Base-by-base conservation (phyloP, 2,329 filamentous ascomycete species). In the Ophidiomyces ophidiicola region DNA sequence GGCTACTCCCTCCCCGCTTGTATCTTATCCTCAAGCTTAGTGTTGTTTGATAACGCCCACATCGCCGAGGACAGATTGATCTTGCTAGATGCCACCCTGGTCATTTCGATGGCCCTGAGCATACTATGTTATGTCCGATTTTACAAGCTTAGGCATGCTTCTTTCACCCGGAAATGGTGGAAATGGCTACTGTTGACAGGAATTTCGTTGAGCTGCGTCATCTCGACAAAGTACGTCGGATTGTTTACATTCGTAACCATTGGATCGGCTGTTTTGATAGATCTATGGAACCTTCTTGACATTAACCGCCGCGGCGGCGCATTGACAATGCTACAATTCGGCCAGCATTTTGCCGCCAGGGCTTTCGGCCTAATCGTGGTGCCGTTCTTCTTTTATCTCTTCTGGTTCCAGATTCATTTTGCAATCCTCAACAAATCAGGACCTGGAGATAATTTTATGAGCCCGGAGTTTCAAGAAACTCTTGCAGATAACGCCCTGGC, bases 361-460 rank as follows among this genome's bases (percentile, higher is more conserved):
- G 75, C 79, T n/a, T 68, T 92, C 47, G 87, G 82, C 10, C 70
- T 98, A 41, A 84, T 96, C 51, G 59, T 94, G 49, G 75, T 96
- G 50, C 90, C 90, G 10, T 94, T 98, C 70, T 70, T 96, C 55
- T 92, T 98, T 64, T 98, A 98, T 63, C 75, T 98, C 32, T 96
- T 98, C 72, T 98, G 90, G 90, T 98, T 98, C 78, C 90, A 98
- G 71, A 87, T 98, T 20, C 90, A 98, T 66, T 98, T 98, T 61
- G 72, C 84, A 31, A 84, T 98, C 52, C 72, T 98, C 46, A 80
- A 68, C 49, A 74, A 80, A 44, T 96, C 90, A 37, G 90, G 90
- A 24, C 88, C 90, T 31, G 90, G 90, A 39, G 90, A 98, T 57
- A 88, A 96, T 55, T 98, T 98, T 66, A 98, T 98, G 90, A 86